A percentile compares a stretch with the other conserved stretches of the same genome.
phyloP scores from a whole-genome alignment of 257 asterid genomes.

The Ehretia macrophylla region DNA sequence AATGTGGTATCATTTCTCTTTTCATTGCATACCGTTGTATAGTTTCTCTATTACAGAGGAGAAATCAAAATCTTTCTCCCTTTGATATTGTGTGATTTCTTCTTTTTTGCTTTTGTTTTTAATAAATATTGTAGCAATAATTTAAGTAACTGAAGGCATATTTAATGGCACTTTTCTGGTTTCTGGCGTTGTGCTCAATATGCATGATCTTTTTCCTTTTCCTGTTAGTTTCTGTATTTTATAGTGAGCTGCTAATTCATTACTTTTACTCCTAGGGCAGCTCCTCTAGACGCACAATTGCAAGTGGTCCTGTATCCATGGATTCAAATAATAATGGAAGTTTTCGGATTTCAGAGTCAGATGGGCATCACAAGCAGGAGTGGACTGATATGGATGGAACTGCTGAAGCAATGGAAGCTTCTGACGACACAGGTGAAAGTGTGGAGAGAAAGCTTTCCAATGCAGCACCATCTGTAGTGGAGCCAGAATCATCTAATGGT shows the following conservation, averaged over 20 bases:
- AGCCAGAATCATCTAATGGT: conserved; percentile 29
- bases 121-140: too few species aligned
- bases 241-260: conserved; percentile 1
- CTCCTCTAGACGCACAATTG: conserved; percentile 22
- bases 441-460: conserved; percentile 12
- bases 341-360: conserved; percentile 42
- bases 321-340: conserved; percentile 30
- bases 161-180: too few species aligned
- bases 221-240: too few species aligned
- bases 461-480: conserved; percentile 19
- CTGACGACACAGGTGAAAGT: conserved; percentile 26
- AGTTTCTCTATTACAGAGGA: too few species aligned
- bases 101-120: too few species aligned
- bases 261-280: not conserved
- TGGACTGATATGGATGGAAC: conserved; percentile 37
- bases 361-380: conserved; percentile 26
- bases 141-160: too few species aligned
- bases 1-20: too few species aligned
- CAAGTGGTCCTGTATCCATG: conserved; percentile 20
- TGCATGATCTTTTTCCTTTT: too few species aligned
- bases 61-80: too few species aligned
- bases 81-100: too few species aligned
- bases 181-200: too few species aligned
- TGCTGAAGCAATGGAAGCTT: conserved; percentile 22
- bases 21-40: too few species aligned